Conservation (phyloP, 108 stramenopile genomes). For the Pseudonitzschia multistriata region DNA sequence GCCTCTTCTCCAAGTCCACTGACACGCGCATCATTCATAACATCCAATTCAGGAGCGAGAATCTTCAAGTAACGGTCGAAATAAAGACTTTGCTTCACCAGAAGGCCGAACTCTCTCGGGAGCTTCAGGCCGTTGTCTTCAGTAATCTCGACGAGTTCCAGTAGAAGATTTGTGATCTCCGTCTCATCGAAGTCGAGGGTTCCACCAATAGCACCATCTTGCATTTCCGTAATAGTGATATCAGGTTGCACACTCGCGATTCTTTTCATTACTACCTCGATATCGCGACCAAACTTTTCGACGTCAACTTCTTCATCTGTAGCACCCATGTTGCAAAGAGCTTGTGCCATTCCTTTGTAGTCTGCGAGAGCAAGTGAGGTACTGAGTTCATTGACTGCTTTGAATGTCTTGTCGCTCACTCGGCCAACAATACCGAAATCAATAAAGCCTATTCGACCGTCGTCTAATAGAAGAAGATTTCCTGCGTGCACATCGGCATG, state of each 20-base stretch:
- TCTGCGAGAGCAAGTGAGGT: slow-evolving; percentile 73
- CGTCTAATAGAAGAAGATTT: slow-evolving; percentile 54
- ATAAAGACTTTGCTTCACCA: slow-evolving; percentile 96
- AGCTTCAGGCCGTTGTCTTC: slow-evolving; percentile 93
- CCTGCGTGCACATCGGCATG: slow-evolving; percentile 98
- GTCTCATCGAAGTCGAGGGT: slow-evolving; percentile 73
- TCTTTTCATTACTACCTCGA: slow-evolving; percentile 73
- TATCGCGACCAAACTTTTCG: slow-evolving; percentile 81
- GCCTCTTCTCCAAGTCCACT: slow-evolving; percentile 24
- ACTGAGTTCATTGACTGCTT: slow-evolving; percentile 83
- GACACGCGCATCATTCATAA: slow-evolving; percentile 58
- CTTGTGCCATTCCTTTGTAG: slow-evolving; percentile 85
- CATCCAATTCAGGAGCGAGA: slow-evolving; percentile 90
- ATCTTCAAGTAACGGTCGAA: slow-evolving; percentile 96
- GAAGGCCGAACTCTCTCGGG: slow-evolving; percentile 93
- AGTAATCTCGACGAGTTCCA: slow-evolving; percentile 89
- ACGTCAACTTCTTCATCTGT: slow-evolving; percentile 87
- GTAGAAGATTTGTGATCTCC: slow-evolving; percentile 84
- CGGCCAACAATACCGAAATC: slow-evolving; percentile 98
- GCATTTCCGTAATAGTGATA: slow-evolving; percentile 54
- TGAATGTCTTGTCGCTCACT: slow-evolving; percentile 81
- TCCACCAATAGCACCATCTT: slow-evolving; percentile 50
- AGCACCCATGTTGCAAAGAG: slow-evolving; percentile 88
- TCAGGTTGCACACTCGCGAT: slow-evolving; percentile 77
- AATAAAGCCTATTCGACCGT: slow-evolving; percentile 94